A percentile compares a stretch with the other conserved stretches of the same genome.
Evolutionary conservation across 192 early-diverging fungal species (phyloP).

Genomic region (Phycomyces nitens): DNA sequence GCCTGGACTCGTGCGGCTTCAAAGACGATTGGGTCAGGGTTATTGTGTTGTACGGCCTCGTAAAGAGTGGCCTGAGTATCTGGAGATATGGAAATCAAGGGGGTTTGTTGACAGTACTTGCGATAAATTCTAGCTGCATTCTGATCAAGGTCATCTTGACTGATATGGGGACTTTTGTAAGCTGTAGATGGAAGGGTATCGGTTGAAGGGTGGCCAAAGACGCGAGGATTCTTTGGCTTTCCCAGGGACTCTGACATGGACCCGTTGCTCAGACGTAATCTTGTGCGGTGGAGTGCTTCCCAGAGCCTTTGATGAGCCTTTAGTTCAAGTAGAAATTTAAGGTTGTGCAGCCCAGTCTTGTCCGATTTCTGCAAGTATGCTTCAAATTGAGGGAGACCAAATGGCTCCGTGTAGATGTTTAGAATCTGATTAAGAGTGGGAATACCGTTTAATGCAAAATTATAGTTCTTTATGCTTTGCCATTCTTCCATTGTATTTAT

Average conservation of each 20-base stretch:
- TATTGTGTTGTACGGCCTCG: conserved; percentile 24
- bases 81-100: not conserved
- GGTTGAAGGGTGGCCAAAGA: not conserved
- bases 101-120: conserved; percentile 22
- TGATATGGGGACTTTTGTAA: not conserved
- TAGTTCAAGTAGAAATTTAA: conserved; percentile 42
- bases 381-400: conserved; percentile 38
- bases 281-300: conserved; percentile 1
- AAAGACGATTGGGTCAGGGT: conserved; percentile 42
- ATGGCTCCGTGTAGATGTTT: conserved; percentile 21
- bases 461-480: conserved; percentile 36
- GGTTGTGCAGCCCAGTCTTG: conserved; percentile 33
- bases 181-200: not conserved
- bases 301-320: conserved; percentile 39
- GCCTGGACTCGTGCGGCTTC: conserved; percentile 34
- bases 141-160: conserved; percentile 23
- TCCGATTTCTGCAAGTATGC: conserved; percentile 22
- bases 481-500: conserved; percentile 30
- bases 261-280: not conserved
- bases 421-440: conserved; percentile 37
- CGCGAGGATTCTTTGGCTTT: not conserved
- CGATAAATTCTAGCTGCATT: conserved; percentile 32
- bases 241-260: not conserved
- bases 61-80: not conserved
- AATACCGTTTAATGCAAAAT: conserved; percentile 32